Evolutionary conservation across 2,329 filamentous ascomycete genomes (phyloP).

Genomic region (Phialemoniopsis sp.): DNA sequence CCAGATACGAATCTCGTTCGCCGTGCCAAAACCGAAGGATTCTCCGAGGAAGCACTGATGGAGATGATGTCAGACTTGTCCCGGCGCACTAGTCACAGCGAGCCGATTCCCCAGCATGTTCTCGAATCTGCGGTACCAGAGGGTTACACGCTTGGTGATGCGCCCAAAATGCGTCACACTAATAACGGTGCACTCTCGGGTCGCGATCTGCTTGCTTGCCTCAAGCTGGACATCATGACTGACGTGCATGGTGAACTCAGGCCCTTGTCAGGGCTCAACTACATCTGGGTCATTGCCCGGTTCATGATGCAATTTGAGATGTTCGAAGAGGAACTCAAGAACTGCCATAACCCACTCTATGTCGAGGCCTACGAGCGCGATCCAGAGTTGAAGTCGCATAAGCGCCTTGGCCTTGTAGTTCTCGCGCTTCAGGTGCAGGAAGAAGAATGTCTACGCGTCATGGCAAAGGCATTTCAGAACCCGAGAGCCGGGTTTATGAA

Average conservation of each 20-base stretch:
- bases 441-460: conserved; percentile 22
- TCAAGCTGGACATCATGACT: conserved; percentile 19
- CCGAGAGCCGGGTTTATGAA: conserved; percentile 17
- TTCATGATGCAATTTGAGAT: conserved; percentile 17
- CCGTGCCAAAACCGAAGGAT: conserved; percentile 10
- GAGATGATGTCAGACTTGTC: background rate
- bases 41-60: conserved; percentile 11
- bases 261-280: conserved; percentile 28
- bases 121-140: too few relatives aligned
- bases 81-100: background rate
- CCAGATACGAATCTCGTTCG: conserved; percentile 22
- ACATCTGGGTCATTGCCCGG: conserved; percentile 16
- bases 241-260: conserved; percentile 19
- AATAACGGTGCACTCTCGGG: background rate
- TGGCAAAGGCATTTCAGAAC: conserved; percentile 21
- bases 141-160: too few relatives aligned
- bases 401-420: conserved; percentile 16
- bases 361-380: conserved; percentile 20
- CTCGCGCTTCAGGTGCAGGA: too few relatives aligned
- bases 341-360: conserved; percentile 19
- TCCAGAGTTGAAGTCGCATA: conserved; percentile 11
- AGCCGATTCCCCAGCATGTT: too few relatives aligned
- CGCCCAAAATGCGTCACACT: too few relatives aligned
- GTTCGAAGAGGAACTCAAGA: conserved; percentile 21
- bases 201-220: too few relatives aligned